Conservation (phyloP, 1,284 basidiomycete genomes). For the Anthracocystis setariae region DNA sequence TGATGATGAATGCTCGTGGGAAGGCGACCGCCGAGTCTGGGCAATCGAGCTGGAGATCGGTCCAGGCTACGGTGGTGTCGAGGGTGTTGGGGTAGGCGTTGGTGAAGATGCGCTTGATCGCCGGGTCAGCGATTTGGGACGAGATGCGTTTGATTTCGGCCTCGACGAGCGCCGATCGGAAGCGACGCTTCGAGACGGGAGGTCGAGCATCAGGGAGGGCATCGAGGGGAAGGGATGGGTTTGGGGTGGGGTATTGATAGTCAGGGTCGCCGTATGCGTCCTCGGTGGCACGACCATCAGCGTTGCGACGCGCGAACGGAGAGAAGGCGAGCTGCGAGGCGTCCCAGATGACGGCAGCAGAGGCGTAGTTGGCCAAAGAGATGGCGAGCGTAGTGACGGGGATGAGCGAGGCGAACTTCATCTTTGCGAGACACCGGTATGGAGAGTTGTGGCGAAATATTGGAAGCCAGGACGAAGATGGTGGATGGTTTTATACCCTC, state of each 20-base stretch:
- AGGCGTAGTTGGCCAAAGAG: conserved; percentile 1
- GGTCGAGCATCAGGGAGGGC: conserved; percentile 46
- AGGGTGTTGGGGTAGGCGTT: conserved; percentile 52
- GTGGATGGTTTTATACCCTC: too few species aligned
- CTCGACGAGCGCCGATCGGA: conserved; percentile 42
- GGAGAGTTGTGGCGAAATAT: too few species aligned
- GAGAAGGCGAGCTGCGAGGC: conserved; percentile 6
- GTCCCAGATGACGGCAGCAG: conserved; percentile 1
- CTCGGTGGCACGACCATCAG: conserved; percentile 27
- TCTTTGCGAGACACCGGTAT: conserved; percentile 1
- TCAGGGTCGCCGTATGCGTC: conserved; percentile 46
- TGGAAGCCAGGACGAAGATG: too few species aligned
- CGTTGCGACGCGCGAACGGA: conserved; percentile 18
- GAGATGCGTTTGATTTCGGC: conserved; percentile 45
- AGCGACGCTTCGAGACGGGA: conserved; percentile 14
- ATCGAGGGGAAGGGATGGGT: conserved; percentile 36
- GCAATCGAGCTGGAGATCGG: conserved; percentile 41
- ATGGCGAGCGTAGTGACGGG: conserved; percentile 26
- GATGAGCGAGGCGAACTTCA: conserved; percentile 23
- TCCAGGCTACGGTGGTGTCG: conserved; percentile 55
- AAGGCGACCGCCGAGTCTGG: conserved; percentile 35
- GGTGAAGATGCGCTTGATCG: conserved; percentile 40
- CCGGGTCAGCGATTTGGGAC: conserved; percentile 38
- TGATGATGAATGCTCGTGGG: conserved; percentile 51
- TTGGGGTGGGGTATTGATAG: conserved; percentile 22